phyloP scores from a whole-genome alignment of 192 early-diverging fungal species.

The Funneliformis geosporum region DNA sequence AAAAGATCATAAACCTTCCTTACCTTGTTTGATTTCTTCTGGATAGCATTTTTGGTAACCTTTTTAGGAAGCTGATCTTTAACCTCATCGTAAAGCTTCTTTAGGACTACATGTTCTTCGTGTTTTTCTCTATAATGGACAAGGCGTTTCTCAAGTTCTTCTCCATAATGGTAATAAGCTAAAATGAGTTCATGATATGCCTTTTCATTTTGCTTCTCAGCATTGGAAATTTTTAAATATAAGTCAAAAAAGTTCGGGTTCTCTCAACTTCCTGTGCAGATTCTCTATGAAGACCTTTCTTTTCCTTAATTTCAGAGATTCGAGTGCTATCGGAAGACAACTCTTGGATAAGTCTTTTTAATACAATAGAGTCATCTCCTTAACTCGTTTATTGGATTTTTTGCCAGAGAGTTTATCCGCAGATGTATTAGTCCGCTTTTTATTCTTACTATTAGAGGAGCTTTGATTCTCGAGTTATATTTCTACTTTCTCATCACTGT shows the following conservation, averaged over 20 bases:
- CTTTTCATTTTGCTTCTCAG: constrained; percentile 1
- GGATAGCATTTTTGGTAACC: constrained; percentile 12
- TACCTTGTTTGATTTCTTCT: constrained; percentile 10
- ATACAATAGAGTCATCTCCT: neutral
- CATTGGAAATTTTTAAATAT: constrained; percentile 10
- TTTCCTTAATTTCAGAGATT: constrained; percentile 17
- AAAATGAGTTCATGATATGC: neutral
- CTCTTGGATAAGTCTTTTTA: constrained; percentile 11
- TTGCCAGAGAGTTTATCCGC: neutral
- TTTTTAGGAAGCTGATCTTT: neutral
- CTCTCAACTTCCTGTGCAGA: neutral
- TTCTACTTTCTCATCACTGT: too few relatives aligned
- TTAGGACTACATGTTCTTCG: neutral
- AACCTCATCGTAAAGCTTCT: constrained; percentile 12
- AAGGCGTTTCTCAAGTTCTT: constrained; percentile 6
- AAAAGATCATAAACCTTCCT: constrained; percentile 27
- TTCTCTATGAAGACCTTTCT: constrained; percentile 10
- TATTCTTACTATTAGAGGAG: neutral
- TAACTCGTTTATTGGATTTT: constrained; percentile 1
- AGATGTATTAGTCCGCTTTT: neutral
- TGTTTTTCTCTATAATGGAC: neutral
- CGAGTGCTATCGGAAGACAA: neutral
- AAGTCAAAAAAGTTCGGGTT: neutral
- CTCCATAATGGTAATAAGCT: neutral
- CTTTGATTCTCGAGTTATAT: too few relatives aligned